Evolutionary conservation across 192 early-diverging fungal genomes (phyloP), one percentile per base, ranked within the genome.

Genomic region (Dispira parvispora): DNA sequence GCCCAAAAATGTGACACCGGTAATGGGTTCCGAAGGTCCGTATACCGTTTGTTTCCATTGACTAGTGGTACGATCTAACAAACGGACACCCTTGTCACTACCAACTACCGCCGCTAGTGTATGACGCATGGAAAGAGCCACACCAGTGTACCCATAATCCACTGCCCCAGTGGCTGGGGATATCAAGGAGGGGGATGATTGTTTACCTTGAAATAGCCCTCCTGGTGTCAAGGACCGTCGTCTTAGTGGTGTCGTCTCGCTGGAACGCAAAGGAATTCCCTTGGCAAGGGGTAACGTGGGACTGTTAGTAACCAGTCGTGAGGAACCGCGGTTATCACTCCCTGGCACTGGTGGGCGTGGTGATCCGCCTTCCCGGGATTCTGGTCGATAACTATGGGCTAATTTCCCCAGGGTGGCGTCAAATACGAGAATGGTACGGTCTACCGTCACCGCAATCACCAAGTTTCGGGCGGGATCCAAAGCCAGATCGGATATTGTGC

Each of bases 1-100:
- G 23, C 53, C 53, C 12, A 26, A 9, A 25, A 55, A 55, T 1
- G 53, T 25, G 18, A 55, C 25, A 26, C 18, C 53, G 9, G 53
- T 55, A 26, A 55, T 55, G 53, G 53, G 53, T 26, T 55, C 53
- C 53, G 53, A 55, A 18, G 53, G 53, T 26, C 53, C 53, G 53
- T 55, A 55, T 12, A 28, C 53, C 1, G 23, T 28, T 21, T 21
- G 25, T 28, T 27, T 12, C 53, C 14, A 25, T 28, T 55, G 13
- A 28, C 53, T 12, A 21, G 13, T 14, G 3, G 53, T 28, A 8
- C 21, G 25, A 25, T 55, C 18, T 8, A 55, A 21, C 23, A 55
- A 25, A 9, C 53, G 53, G 11, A 55, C 53, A 12, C 25, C 23
- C 25, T 55, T 55, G 25, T 55, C 53, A 28, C 25, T 27, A 14